phyloP scores from a whole-genome alignment of 2,329 filamentous ascomycete species.

The Aspergillus transmontanensis region DNA sequence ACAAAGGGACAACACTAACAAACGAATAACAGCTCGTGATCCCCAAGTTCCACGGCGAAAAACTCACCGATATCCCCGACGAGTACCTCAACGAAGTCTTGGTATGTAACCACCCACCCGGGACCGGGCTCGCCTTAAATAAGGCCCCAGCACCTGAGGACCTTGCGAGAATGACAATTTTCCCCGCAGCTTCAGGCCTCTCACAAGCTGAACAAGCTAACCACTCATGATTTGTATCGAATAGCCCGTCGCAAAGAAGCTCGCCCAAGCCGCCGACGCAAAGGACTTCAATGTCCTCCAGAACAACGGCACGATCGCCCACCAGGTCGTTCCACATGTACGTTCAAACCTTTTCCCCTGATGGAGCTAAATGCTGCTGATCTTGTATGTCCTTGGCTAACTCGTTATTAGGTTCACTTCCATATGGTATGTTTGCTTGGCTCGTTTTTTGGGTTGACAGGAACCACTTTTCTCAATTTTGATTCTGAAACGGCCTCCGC shows the following conservation, averaged over 20 bases:
- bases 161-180: background rate
- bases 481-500: background rate
- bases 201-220: background rate
- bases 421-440: slow-evolving; percentile 69
- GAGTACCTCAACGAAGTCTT: slow-evolving; percentile 81
- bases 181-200: background rate
- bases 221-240: background rate
- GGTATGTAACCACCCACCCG: slow-evolving; percentile 50
- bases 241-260: slow-evolving; percentile 80
- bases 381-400: background rate
- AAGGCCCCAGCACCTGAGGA: background rate
- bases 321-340: slow-evolving; percentile 92
- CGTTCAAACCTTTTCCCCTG: slow-evolving; percentile 35
- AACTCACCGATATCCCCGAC: slow-evolving; percentile 90
- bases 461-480: background rate
- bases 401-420: slow-evolving; percentile 74
- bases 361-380: background rate
- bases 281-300: slow-evolving; percentile 90
- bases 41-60: slow-evolving; percentile 90
- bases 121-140: background rate
- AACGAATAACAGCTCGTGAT: slow-evolving; percentile 76
- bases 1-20: slow-evolving; percentile 12
- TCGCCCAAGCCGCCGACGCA: slow-evolving; percentile 75
- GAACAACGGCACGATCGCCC: slow-evolving; percentile 90
- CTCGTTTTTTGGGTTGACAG: background rate